phyloP scores from a whole-genome alignment of 2,329 filamentous ascomycete species.

The Ceratocystis smalleyi region DNA sequence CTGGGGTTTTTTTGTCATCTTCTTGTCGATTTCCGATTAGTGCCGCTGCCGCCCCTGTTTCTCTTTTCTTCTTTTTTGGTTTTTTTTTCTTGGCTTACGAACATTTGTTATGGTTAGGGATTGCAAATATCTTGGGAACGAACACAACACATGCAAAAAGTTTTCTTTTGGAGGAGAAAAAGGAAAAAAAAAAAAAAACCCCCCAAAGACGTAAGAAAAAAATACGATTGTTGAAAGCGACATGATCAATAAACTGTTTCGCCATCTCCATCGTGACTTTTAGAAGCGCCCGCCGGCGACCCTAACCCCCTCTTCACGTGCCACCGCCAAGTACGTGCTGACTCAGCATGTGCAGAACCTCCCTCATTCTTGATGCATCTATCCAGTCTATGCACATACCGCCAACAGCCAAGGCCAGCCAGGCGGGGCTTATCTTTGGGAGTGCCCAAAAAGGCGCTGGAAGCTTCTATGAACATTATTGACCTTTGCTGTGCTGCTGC shows the following conservation, averaged over 20 bases:
- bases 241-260: no score
- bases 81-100: background rate
- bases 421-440: background rate
- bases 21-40: background rate
- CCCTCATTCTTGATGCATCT: background rate
- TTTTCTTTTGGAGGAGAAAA: no score
- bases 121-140: background rate
- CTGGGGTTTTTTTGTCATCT: background rate
- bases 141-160: no score
- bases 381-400: background rate
- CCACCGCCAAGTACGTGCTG: background rate
- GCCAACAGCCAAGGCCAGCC: background rate
- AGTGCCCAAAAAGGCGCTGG: background rate
- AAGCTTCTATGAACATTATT: background rate
- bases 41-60: background rate
- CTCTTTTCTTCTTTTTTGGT: background rate
- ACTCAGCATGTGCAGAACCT: background rate
- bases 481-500: background rate
- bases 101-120: background rate
- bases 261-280: no score
- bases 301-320: no score
- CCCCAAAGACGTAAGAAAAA: no score
- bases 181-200: no score
- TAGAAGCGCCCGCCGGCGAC: no score
- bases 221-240: no score